Percentiles rank a stretch among this genome's conserved stretches.
Conservation (phyloP, 345 rosid species). For the Eucalyptus regnans region DNA sequence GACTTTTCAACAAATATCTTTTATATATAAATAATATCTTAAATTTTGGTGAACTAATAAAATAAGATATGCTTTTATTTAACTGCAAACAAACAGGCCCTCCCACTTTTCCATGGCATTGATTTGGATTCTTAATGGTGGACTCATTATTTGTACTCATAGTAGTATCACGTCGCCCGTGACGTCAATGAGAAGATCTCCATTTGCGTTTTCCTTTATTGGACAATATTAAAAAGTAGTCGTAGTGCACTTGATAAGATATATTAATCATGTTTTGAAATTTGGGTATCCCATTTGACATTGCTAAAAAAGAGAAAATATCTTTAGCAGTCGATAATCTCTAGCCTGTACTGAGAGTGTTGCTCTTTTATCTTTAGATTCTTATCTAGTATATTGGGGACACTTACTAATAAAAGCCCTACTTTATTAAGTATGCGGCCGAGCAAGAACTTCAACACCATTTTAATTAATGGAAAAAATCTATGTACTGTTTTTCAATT, state of each 20-base stretch:
- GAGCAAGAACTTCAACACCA: too few relatives aligned
- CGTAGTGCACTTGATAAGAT: background rate
- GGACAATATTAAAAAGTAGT: background rate
- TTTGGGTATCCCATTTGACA: background rate
- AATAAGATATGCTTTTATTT: background rate
- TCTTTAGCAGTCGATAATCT: too few relatives aligned
- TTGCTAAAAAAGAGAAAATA: background rate
- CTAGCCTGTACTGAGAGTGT: rapidly evolving
- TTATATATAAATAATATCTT: too few relatives aligned
- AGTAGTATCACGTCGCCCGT: background rate
- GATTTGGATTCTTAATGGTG: background rate
- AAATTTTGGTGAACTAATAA: background rate
- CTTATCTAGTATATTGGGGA: too few relatives aligned
- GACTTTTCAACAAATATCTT: too few relatives aligned
- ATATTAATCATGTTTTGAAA: background rate
- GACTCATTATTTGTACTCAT: background rate
- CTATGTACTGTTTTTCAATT: too few relatives aligned
- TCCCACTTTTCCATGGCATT: background rate
- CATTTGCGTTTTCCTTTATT: background rate
- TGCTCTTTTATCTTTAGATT: background rate
- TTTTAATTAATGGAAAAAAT: too few relatives aligned
- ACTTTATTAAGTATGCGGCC: too few relatives aligned
- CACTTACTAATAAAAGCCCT: too few relatives aligned
- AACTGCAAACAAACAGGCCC: background rate
- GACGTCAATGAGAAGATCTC: background rate